These are phyloP conservation scores for Verticillium albo-atrum DNA, from an alignment of 2,329 filamentous ascomycete genomes.

Conservation along the genomic window DNA sequence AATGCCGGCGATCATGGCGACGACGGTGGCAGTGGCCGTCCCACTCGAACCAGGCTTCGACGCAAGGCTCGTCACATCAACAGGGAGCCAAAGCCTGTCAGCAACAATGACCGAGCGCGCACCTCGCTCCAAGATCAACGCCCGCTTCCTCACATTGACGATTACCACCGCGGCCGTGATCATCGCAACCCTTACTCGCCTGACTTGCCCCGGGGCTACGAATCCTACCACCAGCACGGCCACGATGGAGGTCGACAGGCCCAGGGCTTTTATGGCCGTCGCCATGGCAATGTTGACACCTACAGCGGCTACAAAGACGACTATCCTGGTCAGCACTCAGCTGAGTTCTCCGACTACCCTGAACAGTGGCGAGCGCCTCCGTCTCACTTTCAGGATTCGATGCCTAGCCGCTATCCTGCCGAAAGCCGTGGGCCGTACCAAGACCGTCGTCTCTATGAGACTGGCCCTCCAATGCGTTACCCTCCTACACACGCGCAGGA, in stretches of 20 bases:
- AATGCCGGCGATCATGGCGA: neutral
- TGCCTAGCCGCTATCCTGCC: neutral
- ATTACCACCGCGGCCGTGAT: neutral
- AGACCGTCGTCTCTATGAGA: neutral
- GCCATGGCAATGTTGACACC: neutral
- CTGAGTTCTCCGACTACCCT: neutral
- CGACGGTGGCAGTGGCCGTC: neutral
- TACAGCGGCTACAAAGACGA: neutral
- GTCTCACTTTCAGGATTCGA: neutral
- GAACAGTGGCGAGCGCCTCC: neutral
- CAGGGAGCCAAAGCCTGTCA: neutral
- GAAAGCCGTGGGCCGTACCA: neutral
- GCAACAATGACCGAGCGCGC: neutral
- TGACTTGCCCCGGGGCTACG: neutral
- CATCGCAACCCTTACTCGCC: neutral
- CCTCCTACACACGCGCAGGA: neutral
- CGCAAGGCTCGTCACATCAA: neutral
- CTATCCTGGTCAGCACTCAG: neutral
- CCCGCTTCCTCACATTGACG: neutral
- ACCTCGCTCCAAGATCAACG: neutral
- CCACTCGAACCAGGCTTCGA: neutral
- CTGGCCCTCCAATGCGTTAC: neutral
- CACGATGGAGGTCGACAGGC: neutral
- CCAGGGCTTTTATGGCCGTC: neutral
- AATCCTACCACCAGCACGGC: neutral